phyloP scores from a whole-genome alignment of 805 yeast species.

The Candida awuae region DNA sequence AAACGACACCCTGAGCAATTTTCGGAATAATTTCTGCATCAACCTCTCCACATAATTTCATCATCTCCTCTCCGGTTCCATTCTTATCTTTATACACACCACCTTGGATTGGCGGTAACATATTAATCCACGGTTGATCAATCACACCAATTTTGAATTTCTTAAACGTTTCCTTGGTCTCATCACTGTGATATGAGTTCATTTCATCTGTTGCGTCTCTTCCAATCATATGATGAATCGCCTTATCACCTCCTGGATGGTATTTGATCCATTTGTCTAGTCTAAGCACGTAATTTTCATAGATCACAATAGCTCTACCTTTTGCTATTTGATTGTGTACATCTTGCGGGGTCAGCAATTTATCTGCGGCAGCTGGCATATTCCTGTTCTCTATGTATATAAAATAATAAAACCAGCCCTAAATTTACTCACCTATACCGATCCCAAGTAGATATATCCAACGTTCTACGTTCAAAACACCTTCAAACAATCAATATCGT shows the following conservation, averaged over 20 bases:
- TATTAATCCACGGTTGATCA: conserved; percentile 58
- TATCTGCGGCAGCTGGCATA: conserved; percentile 1
- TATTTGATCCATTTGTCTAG: conserved; percentile 60
- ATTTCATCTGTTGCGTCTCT: conserved; percentile 88
- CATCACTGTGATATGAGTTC: conserved; percentile 69
- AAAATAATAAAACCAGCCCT: too few species aligned
- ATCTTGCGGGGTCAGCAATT: conserved; percentile 34
- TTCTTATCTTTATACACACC: conserved; percentile 41
- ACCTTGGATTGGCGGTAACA: conserved; percentile 87
- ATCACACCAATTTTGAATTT: conserved; percentile 60
- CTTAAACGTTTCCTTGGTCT: conserved; percentile 43
- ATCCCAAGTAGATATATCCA: too few species aligned
- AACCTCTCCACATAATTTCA: conserved; percentile 34
- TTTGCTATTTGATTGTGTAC: conserved; percentile 52
- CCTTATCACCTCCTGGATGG: conserved; percentile 90
- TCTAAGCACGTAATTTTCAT: conserved; percentile 49
- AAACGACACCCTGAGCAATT: conserved; percentile 41
- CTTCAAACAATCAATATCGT: too few species aligned
- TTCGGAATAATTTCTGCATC: conserved; percentile 38
- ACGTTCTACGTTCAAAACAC: too few species aligned
- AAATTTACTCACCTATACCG: too few species aligned
- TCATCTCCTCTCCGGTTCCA: conserved; percentile 14
- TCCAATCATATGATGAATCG: conserved; percentile 78
- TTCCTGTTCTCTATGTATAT: background rate
- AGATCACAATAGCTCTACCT: conserved; percentile 68